These are phyloP conservation scores for Phylloporus arenicola DNA, from an alignment of 768 basidiomycete genomes.

Conservation along the genomic window DNA sequence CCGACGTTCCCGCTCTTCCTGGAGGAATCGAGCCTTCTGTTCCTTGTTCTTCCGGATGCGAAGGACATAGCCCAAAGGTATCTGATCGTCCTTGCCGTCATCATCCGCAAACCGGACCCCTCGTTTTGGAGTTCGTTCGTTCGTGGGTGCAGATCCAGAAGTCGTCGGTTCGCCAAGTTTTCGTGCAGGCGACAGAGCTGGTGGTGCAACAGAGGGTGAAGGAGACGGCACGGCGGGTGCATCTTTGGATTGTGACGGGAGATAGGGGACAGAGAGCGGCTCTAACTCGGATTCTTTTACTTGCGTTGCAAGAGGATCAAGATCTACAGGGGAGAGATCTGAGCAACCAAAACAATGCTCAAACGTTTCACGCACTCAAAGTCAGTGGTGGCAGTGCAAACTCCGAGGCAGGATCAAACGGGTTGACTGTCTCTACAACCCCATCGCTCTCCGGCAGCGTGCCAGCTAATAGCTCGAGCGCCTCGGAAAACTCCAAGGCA, in stretches of 20 bases:
- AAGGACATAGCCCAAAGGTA: constrained; percentile 66
- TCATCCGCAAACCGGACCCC: constrained; percentile 65
- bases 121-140: constrained; percentile 30
- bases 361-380: constrained; percentile 14
- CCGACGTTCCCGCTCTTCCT: constrained; percentile 52
- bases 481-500: constrained; percentile 64
- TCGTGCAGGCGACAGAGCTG: neutral
- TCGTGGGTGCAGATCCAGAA: constrained; percentile 9
- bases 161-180: neutral
- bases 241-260: constrained; percentile 3
- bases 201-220: neutral
- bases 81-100: constrained; percentile 56
- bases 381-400: constrained; percentile 14
- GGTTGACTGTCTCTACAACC: constrained; percentile 4
- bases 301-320: constrained; percentile 15
- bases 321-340: constrained; percentile 17
- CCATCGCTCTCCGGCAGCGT: constrained; percentile 26
- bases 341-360: constrained; percentile 5
- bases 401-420: constrained; percentile 15
- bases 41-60: constrained; percentile 68
- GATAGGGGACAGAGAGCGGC: constrained; percentile 1
- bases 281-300: constrained; percentile 1
- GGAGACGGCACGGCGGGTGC: neutral
- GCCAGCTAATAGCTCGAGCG: constrained; percentile 60
- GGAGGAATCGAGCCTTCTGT: constrained; percentile 64